Evolutionary conservation across 208 protist species (phyloP).

Genomic region (Acanthamoeba rhysodes): DNA sequence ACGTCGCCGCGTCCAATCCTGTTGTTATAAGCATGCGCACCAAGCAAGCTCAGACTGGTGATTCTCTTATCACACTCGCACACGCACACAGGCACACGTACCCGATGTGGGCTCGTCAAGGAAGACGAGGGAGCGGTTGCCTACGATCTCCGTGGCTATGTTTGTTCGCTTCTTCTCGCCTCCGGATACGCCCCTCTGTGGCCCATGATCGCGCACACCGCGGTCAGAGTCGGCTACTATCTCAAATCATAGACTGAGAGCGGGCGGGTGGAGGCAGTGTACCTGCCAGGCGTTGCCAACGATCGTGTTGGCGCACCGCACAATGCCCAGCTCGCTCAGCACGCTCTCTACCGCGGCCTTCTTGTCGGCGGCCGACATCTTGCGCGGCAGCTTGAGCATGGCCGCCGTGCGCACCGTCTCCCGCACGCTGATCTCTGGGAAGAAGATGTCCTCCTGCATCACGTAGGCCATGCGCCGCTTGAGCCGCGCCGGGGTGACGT

Average conservation of each 20-base stretch:
- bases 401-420: conserved; percentile 76
- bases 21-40: neutral
- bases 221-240: neutral
- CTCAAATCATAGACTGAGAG: neutral
- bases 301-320: neutral
- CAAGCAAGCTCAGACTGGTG: neutral
- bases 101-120: conserved; percentile 83
- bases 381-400: conserved; percentile 64
- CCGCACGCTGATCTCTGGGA: conserved; percentile 73
- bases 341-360: neutral
- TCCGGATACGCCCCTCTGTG: conserved; percentile 68
- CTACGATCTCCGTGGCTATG: conserved; percentile 85
- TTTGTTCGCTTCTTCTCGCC: conserved; percentile 86
- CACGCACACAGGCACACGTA: too few relatives aligned
- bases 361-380: neutral
- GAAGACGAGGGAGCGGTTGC: conserved; percentile 80
- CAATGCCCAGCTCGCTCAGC: conserved; percentile 67
- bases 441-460: conserved; percentile 81
- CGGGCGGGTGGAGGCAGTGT: neutral
- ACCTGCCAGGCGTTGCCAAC: conserved; percentile 59
- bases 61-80: neutral
- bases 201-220: too few relatives aligned
- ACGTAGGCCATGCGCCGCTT: conserved; percentile 75
- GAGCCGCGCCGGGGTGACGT: neutral
- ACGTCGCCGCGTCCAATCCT: conserved; percentile 93